Base-by-base conservation (phyloP, 2,329 filamentous ascomycete species). In the Alternaria viburni region DNA sequence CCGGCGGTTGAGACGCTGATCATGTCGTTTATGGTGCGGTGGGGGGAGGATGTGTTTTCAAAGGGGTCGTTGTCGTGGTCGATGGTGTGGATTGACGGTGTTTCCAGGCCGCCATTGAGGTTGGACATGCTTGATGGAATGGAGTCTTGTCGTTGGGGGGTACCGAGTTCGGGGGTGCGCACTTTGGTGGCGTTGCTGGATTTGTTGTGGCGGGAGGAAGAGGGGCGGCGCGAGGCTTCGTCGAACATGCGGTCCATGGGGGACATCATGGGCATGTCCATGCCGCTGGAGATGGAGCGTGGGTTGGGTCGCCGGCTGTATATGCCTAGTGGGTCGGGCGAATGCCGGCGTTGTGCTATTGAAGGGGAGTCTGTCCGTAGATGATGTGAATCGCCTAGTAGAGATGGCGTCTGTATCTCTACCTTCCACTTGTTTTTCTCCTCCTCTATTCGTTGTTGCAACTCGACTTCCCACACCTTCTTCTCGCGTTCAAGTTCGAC, bases 1-100 rank as follows among this genome's bases (percentile, higher is more conserved):
- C 90, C 95, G 9, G 93, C 91, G 0, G 95, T 97, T 1, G 93
- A 97, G 7, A 93, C 92, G 2, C 93, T 96, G 28, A 96, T 87
- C 83, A 97, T 91, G 73, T 97, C 94, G 70, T 79, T 78, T 62
- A 81, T 87, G 7, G 91, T 88, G 62, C 90, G 89, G 43, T 89
- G 88, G 1, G 90, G 90, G 4, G 89, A 91, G 1, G 85, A 86
- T 3, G 84, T 82, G 15, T 82, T 84, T 52, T 88, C 86, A 23
- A 85, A 79, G n/a, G 83, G 84, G 59, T 87, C 84, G 56, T 85
- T 83, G 55, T 77, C 59, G 4, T 55, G 73, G 60, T 80, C 78
- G n/a, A 76, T 68, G 3, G 83, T 78, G 47, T 83, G 79, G 57
- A 85, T 81, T 5, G 83, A 83, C 0, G 84, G 84, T 1, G 84